These are phyloP conservation scores for Nevesoporus exiguus DNA, from an alignment of 768 basidiomycete species.

Conservation along the genomic window DNA sequence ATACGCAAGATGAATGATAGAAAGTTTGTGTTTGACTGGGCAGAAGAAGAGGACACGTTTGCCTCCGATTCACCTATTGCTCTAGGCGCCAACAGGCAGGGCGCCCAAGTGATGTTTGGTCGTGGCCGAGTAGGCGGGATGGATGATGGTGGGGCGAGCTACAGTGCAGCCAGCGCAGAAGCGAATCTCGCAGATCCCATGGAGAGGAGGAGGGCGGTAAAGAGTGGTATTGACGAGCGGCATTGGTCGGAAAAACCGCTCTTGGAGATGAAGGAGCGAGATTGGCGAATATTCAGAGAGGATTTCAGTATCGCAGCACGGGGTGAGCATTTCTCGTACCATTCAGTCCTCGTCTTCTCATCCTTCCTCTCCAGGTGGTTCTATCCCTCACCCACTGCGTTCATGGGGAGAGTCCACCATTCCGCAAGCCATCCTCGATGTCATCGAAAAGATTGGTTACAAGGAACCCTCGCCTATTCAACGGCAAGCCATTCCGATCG, in stretches of 20 bases:
- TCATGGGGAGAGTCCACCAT: slow-evolving; percentile 90
- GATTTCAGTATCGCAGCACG: slow-evolving; percentile 95
- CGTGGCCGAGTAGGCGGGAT: slow-evolving; percentile 81
- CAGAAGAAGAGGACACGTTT: slow-evolving; percentile 92
- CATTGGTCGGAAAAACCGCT: slow-evolving; percentile 98
- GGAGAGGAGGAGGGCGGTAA: slow-evolving; percentile 78
- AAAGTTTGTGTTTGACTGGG: slow-evolving; percentile 99
- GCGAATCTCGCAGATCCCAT: slow-evolving; percentile 71
- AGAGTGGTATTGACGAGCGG: slow-evolving; percentile 83
- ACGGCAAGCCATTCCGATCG: slow-evolving; percentile 98
- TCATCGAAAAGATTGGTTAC: slow-evolving; percentile 91
- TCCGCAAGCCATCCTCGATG: slow-evolving; percentile 70
- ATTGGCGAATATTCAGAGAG: slow-evolving; percentile 99
- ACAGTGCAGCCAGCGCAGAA: slow-evolving; percentile 38
- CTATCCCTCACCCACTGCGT: slow-evolving; percentile 90
- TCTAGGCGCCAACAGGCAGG: slow-evolving; percentile 68
- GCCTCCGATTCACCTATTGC: slow-evolving; percentile 71
- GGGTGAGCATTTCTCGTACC: slow-evolving; percentile 44
- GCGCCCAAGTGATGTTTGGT: slow-evolving; percentile 87
- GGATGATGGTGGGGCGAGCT: slow-evolving; percentile 62
- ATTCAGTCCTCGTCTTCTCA: neutral
- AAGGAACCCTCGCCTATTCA: slow-evolving; percentile 97
- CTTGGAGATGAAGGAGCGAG: slow-evolving; percentile 90
- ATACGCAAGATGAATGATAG: slow-evolving; percentile 93
- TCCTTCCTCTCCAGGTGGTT: slow-evolving; percentile 57